Evolutionary conservation across 345 rosid species (phyloP).

Genomic region (Lepidium africanum): DNA sequence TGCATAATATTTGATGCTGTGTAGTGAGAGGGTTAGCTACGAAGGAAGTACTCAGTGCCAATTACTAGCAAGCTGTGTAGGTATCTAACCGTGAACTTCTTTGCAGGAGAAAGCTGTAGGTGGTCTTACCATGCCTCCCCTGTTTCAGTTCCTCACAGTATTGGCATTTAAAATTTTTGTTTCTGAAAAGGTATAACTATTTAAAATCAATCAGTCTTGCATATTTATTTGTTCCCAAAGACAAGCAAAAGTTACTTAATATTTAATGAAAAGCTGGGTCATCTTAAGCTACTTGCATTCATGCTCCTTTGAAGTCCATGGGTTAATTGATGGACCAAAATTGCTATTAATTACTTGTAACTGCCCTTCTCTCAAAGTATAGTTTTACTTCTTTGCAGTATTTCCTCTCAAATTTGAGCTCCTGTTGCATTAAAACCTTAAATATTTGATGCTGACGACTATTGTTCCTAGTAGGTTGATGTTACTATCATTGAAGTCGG

Average conservation of each 20-base stretch:
- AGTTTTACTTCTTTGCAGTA: background rate
- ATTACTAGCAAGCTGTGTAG: background rate
- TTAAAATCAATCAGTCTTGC: background rate
- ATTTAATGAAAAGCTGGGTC: background rate
- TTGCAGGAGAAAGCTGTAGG: conserved; percentile 68
- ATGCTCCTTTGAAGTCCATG: background rate
- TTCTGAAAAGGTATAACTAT: conserved; percentile 51
- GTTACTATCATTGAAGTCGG: conserved; percentile 91
- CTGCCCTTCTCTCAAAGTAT: background rate
- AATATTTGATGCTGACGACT: background rate
- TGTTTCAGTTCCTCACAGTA: conserved; percentile 79
- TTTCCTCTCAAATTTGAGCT: background rate
- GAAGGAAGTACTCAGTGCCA: background rate
- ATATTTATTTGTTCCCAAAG: background rate
- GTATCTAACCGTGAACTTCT: background rate
- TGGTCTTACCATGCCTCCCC: conserved; percentile 88
- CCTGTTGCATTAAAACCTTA: background rate
- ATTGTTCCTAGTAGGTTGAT: conserved; percentile 53
- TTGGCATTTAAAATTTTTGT: conserved; percentile 79
- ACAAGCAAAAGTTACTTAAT: background rate
- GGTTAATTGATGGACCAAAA: background rate
- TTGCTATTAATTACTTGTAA: background rate
- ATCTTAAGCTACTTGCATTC: background rate
- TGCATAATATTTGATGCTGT: background rate
- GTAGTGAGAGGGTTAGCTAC: background rate